Conservation (phyloP, 2,329 filamentous ascomycete genomes). For the Hypoxylon sp. region DNA sequence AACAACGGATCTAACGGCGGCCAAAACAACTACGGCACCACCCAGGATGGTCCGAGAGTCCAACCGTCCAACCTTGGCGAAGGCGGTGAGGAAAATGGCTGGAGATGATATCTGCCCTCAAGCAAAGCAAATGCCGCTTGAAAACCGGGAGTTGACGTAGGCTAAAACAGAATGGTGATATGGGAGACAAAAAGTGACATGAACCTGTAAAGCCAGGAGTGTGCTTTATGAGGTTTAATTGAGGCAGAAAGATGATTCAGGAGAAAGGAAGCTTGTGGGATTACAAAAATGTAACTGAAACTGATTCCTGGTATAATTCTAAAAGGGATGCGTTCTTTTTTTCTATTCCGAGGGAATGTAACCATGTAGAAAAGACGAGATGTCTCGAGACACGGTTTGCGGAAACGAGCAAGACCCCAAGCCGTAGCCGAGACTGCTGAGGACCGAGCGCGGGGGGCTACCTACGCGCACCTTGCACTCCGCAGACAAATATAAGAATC, state of each 20-base stretch:
- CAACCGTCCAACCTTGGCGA: slow-evolving; percentile 37
- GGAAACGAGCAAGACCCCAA: slow-evolving; percentile 4
- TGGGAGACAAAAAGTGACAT: neutral
- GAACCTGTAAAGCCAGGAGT: neutral
- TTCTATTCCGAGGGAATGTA: no score
- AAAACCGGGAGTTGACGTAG: neutral
- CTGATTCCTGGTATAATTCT: no score
- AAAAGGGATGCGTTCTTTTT: no score
- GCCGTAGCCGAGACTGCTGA: neutral
- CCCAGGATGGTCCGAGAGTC: slow-evolving; percentile 25
- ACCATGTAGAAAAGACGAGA: no score
- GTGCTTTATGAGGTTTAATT: neutral
- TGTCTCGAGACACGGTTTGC: no score
- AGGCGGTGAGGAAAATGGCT: slow-evolving; percentile 32
- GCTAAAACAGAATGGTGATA: neutral
- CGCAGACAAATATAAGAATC: neutral
- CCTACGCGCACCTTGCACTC: neutral
- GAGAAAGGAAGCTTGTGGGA: neutral
- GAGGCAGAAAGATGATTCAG: neutral
- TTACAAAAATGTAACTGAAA: no score
- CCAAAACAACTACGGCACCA: slow-evolving; percentile 13
- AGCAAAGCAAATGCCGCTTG: no score
- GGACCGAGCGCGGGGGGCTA: neutral
- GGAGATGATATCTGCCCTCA: slow-evolving; percentile 21
- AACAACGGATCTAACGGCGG: slow-evolving; percentile 1